These are phyloP conservation scores for Eutrema salsugineum DNA, from an alignment of 441 rosid genomes.

Conservation along the genomic window DNA sequence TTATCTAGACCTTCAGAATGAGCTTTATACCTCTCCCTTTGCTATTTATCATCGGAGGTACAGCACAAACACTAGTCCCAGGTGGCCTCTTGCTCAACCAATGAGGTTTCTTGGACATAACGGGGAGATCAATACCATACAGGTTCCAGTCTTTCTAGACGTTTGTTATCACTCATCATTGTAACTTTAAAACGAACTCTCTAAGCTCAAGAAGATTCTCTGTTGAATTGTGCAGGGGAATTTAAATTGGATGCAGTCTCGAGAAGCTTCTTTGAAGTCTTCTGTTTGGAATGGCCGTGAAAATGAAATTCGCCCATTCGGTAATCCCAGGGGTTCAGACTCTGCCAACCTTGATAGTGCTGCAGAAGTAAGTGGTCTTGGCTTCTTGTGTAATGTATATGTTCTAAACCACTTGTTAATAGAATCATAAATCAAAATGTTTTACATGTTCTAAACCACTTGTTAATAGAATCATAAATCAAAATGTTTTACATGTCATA, in stretches of 20 bases:
- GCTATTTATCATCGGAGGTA: constrained; percentile 98
- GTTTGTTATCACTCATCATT: constrained; percentile 2
- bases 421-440: background rate
- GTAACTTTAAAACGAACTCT: constrained; percentile 11
- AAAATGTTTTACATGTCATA: background rate
- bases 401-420: background rate
- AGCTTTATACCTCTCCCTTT: constrained; percentile 73
- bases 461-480: background rate
- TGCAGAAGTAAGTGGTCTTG: constrained; percentile 73
- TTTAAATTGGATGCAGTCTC: constrained; percentile 99
- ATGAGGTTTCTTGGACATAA: constrained; percentile 99
- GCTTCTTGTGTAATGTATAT: background rate
- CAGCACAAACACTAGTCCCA: constrained; percentile 99
- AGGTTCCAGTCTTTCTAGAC: constrained; percentile 43
- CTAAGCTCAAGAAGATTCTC: constrained; percentile 16
- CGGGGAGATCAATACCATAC: constrained; percentile 99
- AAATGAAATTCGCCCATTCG: constrained; percentile 94
- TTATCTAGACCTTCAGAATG: constrained; percentile 83
- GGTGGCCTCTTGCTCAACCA: constrained; percentile 99
- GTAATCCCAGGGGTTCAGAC: constrained; percentile 95
- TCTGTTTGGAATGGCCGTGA: constrained; percentile 97
- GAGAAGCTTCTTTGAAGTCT: constrained; percentile 90
- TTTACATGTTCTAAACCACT: too few relatives aligned
- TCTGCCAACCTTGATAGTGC: constrained; percentile 98
- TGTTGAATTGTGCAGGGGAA: constrained; percentile 63